phyloP scores from a whole-genome alignment of 306 rosid species.

The Aeschynomene evenia region DNA sequence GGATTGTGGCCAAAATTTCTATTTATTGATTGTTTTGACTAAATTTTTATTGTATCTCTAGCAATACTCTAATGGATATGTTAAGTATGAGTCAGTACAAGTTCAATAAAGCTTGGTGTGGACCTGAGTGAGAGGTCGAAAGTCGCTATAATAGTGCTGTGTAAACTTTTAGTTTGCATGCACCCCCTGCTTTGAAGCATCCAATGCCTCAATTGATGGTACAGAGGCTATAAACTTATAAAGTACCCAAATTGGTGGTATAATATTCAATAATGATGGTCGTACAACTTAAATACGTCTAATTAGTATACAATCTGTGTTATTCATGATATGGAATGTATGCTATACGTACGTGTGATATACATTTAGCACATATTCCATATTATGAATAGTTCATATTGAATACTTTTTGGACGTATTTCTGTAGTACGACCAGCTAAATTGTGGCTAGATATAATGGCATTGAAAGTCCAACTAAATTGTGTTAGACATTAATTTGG shows the following conservation, averaged over 20 bases:
- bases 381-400: no score
- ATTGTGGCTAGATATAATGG: not conserved
- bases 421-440: not conserved
- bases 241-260: not conserved
- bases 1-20: no score
- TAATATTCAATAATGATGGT: no score
- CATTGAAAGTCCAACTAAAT: not conserved
- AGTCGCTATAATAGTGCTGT: conserved; percentile 10
- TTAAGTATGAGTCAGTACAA: not conserved
- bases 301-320: no score
- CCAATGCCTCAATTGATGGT: not conserved
- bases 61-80: no score
- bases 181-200: not conserved
- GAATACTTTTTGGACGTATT: no score
- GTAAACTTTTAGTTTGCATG: conserved; percentile 1
- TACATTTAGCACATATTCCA: no score
- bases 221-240: not conserved
- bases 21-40: no score
- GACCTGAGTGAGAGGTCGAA: conserved; percentile 10
- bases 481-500: not conserved
- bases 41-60: no score
- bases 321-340: no score
- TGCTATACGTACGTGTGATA: no score
- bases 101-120: not conserved
- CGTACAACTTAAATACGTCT: no score